Evolutionary conservation across 73 alveolate genomes (phyloP), one percentile per base, ranked within the genome.

Genomic region (Durusdinium trenchii): DNA sequence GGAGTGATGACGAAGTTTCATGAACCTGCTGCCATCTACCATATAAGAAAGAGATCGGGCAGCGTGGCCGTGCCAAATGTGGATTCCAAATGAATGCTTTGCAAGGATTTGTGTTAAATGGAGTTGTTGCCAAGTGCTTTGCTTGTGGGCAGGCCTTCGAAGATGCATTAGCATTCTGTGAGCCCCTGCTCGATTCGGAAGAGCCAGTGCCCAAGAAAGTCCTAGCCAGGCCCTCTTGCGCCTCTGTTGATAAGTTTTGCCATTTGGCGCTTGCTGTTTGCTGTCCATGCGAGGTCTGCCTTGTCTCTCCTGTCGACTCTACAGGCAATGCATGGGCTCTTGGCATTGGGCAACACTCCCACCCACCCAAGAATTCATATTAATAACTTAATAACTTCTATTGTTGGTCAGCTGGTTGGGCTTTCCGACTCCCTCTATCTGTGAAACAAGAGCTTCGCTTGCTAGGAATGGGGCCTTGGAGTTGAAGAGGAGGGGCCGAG

Each of bases 391-490:
- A 73, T 73, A 35, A n/a, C 50, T 12, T n/a, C 18, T 32, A n/a
- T 0, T 40, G 7, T 73, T 14, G 83, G 32, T n/a, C 26, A 57
- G 32, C 20, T 73, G 84, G 51, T 30, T 10, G 76, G 18, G 4
- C 43, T 62, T 62, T n/a, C 6, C 6, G 76, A 5, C 4, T 62
- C 32, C 32, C 32, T 62, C 36, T 6, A 26, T 62, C 36, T 6
- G 18, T 62, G 76, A 23, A 62, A 10, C 18, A 6, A 26, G 76
- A 35, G 1, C 3, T 40, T 75, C 35, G 23, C 47, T 36, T 42
- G 57, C 35, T n/a, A 83, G 93, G 93, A 83, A 51, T 83, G 93
- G 93, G 93, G 93, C 51, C 73, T 83, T 35, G 93, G 93, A 83
- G 71, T 50, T 18, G 75, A 60, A 16, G 75, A 83, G 35, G 93